Percentiles rank a stretch among this genome's conserved stretches.
Conservation (phyloP, 106 monocot genomes). For the Dendrobium chrysotoxum region DNA sequence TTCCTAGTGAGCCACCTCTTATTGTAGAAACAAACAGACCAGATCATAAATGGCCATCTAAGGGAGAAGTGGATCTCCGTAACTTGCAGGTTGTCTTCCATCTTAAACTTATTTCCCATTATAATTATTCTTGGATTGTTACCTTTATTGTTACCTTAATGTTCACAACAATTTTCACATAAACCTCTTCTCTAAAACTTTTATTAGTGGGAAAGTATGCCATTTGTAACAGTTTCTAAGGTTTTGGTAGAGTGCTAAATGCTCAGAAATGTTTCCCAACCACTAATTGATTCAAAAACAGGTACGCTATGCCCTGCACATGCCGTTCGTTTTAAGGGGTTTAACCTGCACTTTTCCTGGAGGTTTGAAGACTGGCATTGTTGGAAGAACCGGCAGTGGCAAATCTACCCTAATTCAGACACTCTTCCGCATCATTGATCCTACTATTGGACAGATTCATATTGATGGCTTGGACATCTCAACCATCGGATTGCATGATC, state of each 20-base stretch:
- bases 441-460: slow-evolving; percentile 10
- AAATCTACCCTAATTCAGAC: slow-evolving; percentile 20
- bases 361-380: slow-evolving; percentile 70
- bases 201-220: too few species aligned
- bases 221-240: too few species aligned
- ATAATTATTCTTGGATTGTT: too few species aligned
- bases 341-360: slow-evolving; percentile 59
- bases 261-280: too few species aligned
- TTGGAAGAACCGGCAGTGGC: slow-evolving; percentile 41
- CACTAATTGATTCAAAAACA: slow-evolving; percentile 1
- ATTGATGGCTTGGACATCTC: slow-evolving; percentile 19
- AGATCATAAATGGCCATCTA: slow-evolving; percentile 51
- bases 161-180: too few species aligned
- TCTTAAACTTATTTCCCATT: background rate
- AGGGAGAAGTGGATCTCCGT: slow-evolving; percentile 25
- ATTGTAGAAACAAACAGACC: slow-evolving; percentile 33
- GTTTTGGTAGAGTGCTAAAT: too few species aligned
- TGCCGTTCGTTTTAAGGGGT: slow-evolving; percentile 80
- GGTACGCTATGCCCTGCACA: slow-evolving; percentile 70
- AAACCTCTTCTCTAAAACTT: too few species aligned
- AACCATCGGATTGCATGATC: slow-evolving; percentile 16
- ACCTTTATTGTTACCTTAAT: too few species aligned
- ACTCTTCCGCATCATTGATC: slow-evolving; percentile 22
- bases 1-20: slow-evolving; percentile 75
- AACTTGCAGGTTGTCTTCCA: background rate